Conservation (phyloP, 768 basidiomycete genomes). For the Tylopilus sp. region DNA sequence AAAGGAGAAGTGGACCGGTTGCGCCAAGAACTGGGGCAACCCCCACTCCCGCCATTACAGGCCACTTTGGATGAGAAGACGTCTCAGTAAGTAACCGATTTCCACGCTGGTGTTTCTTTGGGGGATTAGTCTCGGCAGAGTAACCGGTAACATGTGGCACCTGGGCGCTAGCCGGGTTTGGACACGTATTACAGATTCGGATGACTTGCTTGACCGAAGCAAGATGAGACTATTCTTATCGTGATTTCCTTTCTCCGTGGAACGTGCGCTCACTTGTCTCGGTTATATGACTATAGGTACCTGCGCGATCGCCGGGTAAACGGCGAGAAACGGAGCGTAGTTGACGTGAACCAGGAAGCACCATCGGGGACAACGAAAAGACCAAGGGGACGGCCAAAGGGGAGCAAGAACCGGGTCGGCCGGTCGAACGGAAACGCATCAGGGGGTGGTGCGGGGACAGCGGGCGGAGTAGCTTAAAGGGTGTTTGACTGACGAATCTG, state of each 20-base stretch:
- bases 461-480: slow-evolving; percentile 1
- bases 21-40: slow-evolving; percentile 72
- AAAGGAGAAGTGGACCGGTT: slow-evolving; percentile 77
- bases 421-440: slow-evolving; percentile 16
- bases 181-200: slow-evolving; percentile 1
- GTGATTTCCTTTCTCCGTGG: neutral
- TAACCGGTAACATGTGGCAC: slow-evolving; percentile 1
- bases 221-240: neutral
- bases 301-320: slow-evolving; percentile 59
- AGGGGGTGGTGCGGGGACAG: slow-evolving; percentile 6
- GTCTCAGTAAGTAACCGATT: slow-evolving; percentile 41
- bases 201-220: neutral
- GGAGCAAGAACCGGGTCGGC: slow-evolving; percentile 54
- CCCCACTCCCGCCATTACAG: slow-evolving; percentile 69
- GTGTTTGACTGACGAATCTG: neutral
- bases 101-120: slow-evolving; percentile 10
- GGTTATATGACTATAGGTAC: slow-evolving; percentile 40
- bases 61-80: slow-evolving; percentile 69
- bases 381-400: slow-evolving; percentile 65
- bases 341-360: slow-evolving; percentile 30
- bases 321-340: slow-evolving; percentile 37
- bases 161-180: slow-evolving; percentile 2
- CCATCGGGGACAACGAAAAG: slow-evolving; percentile 39
- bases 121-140: slow-evolving; percentile 1
- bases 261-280: slow-evolving; percentile 17